A percentile compares a stretch with the other conserved stretches of the same genome.
Evolutionary conservation across 805 yeast genomes (phyloP).

Genomic region (Candida montana): DNA sequence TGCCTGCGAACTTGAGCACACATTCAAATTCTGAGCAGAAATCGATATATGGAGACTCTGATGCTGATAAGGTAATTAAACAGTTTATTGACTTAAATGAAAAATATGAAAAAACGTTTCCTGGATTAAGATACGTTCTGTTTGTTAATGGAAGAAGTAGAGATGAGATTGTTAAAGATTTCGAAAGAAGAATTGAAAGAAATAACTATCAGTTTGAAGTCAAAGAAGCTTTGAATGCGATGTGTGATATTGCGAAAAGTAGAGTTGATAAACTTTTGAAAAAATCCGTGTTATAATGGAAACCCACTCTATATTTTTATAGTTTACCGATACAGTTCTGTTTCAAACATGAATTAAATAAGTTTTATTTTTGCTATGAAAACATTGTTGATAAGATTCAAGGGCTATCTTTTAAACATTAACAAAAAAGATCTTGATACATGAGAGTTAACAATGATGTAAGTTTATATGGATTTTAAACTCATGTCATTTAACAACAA

Average conservation of each 20-base stretch:
- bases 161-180: slow-evolving; percentile 55
- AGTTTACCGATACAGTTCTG: too few relatives aligned
- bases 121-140: slow-evolving; percentile 77
- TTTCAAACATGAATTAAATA: not conserved
- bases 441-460: too few relatives aligned
- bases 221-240: slow-evolving; percentile 68
- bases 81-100: slow-evolving; percentile 50
- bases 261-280: slow-evolving; percentile 50
- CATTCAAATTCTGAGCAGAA: slow-evolving; percentile 73
- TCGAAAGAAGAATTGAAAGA: slow-evolving; percentile 53
- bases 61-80: slow-evolving; percentile 35
- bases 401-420: too few relatives aligned
- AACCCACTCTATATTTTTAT: too few relatives aligned
- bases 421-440: too few relatives aligned
- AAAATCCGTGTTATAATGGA: not conserved
- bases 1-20: slow-evolving; percentile 47
- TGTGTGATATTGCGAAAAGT: slow-evolving; percentile 89
- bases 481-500: too few relatives aligned
- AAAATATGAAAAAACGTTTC: slow-evolving; percentile 56
- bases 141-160: slow-evolving; percentile 84
- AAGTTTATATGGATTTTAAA: too few relatives aligned
- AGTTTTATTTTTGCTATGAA: too few relatives aligned
- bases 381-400: too few relatives aligned
- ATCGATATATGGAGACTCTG: slow-evolving; percentile 50
- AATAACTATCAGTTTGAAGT: slow-evolving; percentile 53